phyloP scores from a whole-genome alignment of 768 basidiomycete species.

The Coprinopsis cinerea region DNA sequence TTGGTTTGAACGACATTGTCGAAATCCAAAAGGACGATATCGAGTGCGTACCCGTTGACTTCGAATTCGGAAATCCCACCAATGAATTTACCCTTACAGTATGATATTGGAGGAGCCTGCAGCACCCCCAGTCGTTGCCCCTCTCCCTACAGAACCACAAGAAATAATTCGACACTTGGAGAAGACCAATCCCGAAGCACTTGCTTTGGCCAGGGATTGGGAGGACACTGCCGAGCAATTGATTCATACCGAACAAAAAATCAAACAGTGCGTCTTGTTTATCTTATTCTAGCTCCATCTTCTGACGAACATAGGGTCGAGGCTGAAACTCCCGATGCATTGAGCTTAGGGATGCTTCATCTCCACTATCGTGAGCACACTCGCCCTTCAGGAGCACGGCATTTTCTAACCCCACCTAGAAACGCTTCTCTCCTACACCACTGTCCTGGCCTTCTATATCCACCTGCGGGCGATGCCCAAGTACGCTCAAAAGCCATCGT shows the following conservation, averaged over 20 bases:
- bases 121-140: slow-evolving; percentile 27
- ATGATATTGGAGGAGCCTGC: slow-evolving; percentile 33
- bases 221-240: slow-evolving; percentile 59
- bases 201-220: slow-evolving; percentile 83
- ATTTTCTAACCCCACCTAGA: slow-evolving; percentile 40
- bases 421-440: slow-evolving; percentile 83
- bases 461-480: slow-evolving; percentile 72
- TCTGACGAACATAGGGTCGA: slow-evolving; percentile 36
- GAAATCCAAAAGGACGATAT: slow-evolving; percentile 27
- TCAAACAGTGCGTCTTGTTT: slow-evolving; percentile 41
- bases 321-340: slow-evolving; percentile 40
- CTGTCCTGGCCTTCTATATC: slow-evolving; percentile 88
- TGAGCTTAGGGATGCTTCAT: slow-evolving; percentile 67
- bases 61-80: too few relatives aligned
- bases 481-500: slow-evolving; percentile 54
- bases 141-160: slow-evolving; percentile 51
- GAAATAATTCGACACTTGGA: slow-evolving; percentile 62
- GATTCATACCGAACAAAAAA: slow-evolving; percentile 43
- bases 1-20: slow-evolving; percentile 65
- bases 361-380: slow-evolving; percentile 78
- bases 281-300: neutral
- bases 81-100: too few relatives aligned
- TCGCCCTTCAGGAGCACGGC: neutral
- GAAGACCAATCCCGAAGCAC: slow-evolving; percentile 68
- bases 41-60: slow-evolving; percentile 24